These are phyloP conservation scores for Capronia americana DNA, from an alignment of 2,329 filamentous ascomycete genomes.

Conservation along the genomic window DNA sequence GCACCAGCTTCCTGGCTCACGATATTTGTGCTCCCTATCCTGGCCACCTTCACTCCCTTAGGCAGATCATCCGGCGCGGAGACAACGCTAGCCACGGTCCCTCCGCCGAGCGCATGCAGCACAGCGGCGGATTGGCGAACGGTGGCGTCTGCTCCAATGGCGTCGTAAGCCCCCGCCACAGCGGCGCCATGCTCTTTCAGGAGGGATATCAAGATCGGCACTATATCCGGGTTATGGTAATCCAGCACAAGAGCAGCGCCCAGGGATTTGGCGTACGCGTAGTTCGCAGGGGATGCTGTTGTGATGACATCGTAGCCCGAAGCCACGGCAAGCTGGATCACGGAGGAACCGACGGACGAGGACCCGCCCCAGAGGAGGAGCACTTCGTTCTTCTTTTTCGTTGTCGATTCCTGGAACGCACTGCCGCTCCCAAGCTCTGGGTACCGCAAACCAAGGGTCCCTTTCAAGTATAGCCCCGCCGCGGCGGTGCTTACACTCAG, in stretches of 20 bases:
- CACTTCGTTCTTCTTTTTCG: conserved; percentile 26
- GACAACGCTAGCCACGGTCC: conserved; percentile 21
- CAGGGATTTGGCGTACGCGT: conserved; percentile 45
- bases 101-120: conserved; percentile 18
- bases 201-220: conserved; percentile 26
- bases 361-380: conserved; percentile 53
- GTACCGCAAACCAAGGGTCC: conserved; percentile 38
- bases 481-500: conserved; percentile 46
- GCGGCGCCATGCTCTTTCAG: conserved; percentile 17
- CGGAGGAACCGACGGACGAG: conserved; percentile 51
- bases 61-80: conserved; percentile 13
- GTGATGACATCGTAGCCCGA: conserved; percentile 50
- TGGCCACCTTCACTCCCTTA: conserved; percentile 19
- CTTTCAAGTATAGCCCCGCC: conserved; percentile 43
- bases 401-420: not conserved
- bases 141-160: conserved; percentile 24
- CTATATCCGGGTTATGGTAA: conserved; percentile 44
- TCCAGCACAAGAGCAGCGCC: conserved; percentile 55
- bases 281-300: conserved; percentile 9
- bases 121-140: conserved; percentile 20
- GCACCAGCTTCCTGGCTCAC: conserved; percentile 60
- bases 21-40: conserved; percentile 53
- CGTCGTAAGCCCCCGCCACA: conserved; percentile 27
- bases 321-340: conserved; percentile 51
- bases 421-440: conserved; percentile 24